Conservation (phyloP, 2,329 filamentous ascomycete species). For the Fusarium nodosum region DNA sequence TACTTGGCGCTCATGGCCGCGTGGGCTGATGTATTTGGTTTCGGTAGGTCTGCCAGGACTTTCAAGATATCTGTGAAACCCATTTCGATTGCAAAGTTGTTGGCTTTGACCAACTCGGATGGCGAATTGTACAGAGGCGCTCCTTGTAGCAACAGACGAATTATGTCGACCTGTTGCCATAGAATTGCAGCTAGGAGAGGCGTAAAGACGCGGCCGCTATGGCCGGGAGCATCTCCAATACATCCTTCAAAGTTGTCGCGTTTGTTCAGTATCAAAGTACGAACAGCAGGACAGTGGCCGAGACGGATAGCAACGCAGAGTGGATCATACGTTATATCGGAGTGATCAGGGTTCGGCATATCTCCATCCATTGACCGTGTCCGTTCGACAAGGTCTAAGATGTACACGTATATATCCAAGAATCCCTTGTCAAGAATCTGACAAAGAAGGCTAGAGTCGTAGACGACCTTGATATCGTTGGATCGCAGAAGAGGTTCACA, state of each 20-base stretch:
- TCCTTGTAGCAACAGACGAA: constrained; percentile 41
- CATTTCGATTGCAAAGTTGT: constrained; percentile 40
- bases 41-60: constrained; percentile 26
- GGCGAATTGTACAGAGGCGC: constrained; percentile 35
- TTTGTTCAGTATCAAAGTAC: constrained; percentile 28
- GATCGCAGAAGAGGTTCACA: constrained; percentile 51
- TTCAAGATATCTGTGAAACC: constrained; percentile 37
- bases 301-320: constrained; percentile 50
- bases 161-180: constrained; percentile 47
- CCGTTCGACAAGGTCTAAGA: constrained; percentile 48
- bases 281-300: constrained; percentile 41
- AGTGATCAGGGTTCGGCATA: constrained; percentile 27
- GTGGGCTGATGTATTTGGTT: constrained; percentile 5
- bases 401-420: constrained; percentile 49
- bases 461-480: constrained; percentile 46
- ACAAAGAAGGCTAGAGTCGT: constrained; percentile 43
- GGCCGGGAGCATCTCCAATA: constrained; percentile 24
- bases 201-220: constrained; percentile 43
- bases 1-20: constrained; percentile 26
- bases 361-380: constrained; percentile 32
- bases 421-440: constrained; percentile 46
- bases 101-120: constrained; percentile 41
- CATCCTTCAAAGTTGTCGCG: constrained; percentile 46
- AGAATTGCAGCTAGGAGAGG: constrained; percentile 49
- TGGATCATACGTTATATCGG: constrained; percentile 50